Conservation (phyloP, 1,139 yeast genomes). For the Yamadazyma trypodendri region DNA sequence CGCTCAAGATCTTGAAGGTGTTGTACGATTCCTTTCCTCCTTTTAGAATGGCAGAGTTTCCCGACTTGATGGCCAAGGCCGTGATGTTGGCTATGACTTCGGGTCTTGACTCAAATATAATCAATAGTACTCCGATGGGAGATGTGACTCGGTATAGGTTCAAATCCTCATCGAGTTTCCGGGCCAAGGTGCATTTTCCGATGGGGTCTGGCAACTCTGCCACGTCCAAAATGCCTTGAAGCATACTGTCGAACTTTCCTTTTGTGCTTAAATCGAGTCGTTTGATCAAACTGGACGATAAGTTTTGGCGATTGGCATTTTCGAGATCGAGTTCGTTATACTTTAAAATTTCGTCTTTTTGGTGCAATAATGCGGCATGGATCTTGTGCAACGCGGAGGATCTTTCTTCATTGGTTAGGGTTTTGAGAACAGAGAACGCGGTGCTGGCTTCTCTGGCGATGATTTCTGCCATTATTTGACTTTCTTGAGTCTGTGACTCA, state of each 20-base stretch:
- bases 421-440: constrained; percentile 79
- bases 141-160: constrained; percentile 80
- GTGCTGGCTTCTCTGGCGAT: constrained; percentile 77
- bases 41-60: constrained; percentile 91
- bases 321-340: constrained; percentile 79
- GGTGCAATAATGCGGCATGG: constrained; percentile 59
- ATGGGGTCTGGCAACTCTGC: constrained; percentile 87
- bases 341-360: constrained; percentile 59
- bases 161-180: constrained; percentile 82
- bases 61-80: constrained; percentile 92
- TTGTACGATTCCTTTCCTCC: constrained; percentile 93
- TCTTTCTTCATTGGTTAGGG: constrained; percentile 70
- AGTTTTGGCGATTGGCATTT: constrained; percentile 56
- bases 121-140: constrained; percentile 90
- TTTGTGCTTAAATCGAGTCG: constrained; percentile 78
- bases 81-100: constrained; percentile 98
- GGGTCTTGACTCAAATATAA: constrained; percentile 95
- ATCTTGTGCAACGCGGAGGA: constrained; percentile 71
- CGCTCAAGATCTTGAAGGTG: constrained; percentile 82
- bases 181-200: constrained; percentile 79
- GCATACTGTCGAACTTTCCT: constrained; percentile 90
- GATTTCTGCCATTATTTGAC: constrained; percentile 10
- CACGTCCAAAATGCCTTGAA: constrained; percentile 91
- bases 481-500: not conserved
- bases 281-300: constrained; percentile 71